Base-by-base conservation (phyloP, 2,329 filamentous ascomycete genomes). In the Niveomyces coronatus region DNA sequence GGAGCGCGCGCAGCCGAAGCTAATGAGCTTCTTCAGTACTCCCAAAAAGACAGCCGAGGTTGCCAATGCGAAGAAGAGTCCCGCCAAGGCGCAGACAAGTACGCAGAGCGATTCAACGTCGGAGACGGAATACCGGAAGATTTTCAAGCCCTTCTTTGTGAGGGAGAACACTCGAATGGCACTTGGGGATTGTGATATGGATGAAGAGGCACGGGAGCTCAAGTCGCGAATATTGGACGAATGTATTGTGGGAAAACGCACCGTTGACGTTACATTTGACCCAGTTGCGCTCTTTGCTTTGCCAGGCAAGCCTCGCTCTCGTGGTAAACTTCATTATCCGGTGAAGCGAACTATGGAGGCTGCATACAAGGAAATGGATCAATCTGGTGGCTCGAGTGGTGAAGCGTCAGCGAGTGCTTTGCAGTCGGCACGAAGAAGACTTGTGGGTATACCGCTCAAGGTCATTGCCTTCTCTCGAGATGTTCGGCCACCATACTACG, bases 141-240 rank as follows among this genome's bases (percentile, higher is more conserved):
- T 70, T 24, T 96, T 96, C 51, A 72, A 86, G 22, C 79, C 84
- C 0, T 96, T 95, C 56, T 88, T 82, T 45, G 53, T 91, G 31
- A 82, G 85, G 42, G 69, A 78, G 3, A 72, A 85, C 50, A 82
- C 85, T 2, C 73, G 62, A n/a, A 49, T 95, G 37, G 86, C 87
- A 1, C 67, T 70, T 0, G 62, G 67, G 34, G 65, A 64, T 3
- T 75, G 75, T 19, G 56, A 67, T 27, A 67, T 79, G 54, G 78
- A 85, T 46, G 54, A 69, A 1, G 65, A 76, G 43, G 71, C 74
- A 1, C 63, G 67, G 18, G 53, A 64, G n/a, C 61, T 51, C 35
- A 78, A 72, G 54, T 68, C 64, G 19, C 51, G 47, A 14, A 67
- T 67, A 3, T 56, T 80, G 3, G 73, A 79, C 44, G 64, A 71